Conservation (phyloP, 2,329 filamentous ascomycete genomes). For the Calonectria crousiana region DNA sequence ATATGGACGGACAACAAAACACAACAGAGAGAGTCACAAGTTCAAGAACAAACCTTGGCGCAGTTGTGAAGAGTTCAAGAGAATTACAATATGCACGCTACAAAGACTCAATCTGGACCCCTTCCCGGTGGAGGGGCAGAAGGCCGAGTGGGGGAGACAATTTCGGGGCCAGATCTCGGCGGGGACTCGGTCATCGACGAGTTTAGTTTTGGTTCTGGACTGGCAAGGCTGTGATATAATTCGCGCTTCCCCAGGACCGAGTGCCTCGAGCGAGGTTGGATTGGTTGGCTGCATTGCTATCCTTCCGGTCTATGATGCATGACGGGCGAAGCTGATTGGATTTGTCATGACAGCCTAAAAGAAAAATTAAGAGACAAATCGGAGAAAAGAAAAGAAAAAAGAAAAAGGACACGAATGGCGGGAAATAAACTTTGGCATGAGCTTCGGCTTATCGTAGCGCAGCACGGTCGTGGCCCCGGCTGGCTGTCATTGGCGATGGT, state of each 20-base stretch:
- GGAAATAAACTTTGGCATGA: not conserved
- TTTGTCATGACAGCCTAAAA: not conserved
- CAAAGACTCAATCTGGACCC: not conserved
- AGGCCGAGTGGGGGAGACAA: slow-evolving; percentile 7
- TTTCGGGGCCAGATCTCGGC: slow-evolving; percentile 12
- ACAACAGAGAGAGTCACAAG: not conserved
- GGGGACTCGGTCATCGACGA: slow-evolving; percentile 1
- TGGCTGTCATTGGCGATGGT: not conserved
- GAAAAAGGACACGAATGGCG: not conserved
- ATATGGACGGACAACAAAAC: not conserved
- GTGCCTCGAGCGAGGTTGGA: not conserved
- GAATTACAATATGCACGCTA: not conserved
- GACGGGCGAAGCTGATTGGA: not conserved
- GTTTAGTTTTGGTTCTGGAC: not conserved
- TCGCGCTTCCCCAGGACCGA: not conserved
- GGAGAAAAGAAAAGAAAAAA: not conserved
- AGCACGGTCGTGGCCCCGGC: not conserved
- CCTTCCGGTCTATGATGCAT: not conserved
- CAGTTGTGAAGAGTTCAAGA: not conserved
- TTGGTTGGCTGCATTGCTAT: not conserved
- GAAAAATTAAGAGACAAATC: not conserved
- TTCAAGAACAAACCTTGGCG: not conserved
- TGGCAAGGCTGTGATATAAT: not conserved
- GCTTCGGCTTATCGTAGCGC: slow-evolving; percentile 5
- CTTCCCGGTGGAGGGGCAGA: slow-evolving; percentile 24